These are phyloP conservation scores for Tricholoma sp. DNA, from an alignment of 768 basidiomycete species.

Conservation along the genomic window DNA sequence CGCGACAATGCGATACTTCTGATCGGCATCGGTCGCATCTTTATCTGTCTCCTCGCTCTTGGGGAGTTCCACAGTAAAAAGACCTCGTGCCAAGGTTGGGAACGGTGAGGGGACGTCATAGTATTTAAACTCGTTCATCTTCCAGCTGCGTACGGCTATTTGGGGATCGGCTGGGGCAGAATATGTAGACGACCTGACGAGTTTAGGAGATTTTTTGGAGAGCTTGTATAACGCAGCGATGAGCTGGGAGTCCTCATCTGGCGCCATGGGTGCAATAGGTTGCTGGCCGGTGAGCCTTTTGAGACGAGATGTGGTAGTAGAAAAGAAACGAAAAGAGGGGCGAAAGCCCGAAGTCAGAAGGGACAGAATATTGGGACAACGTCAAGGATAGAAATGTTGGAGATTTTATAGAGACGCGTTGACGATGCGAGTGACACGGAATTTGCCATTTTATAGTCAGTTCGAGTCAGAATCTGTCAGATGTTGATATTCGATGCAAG, in stretches of 20 bases:
- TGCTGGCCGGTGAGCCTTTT: background rate
- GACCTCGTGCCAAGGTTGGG: conserved; percentile 89
- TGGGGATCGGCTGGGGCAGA: conserved; percentile 50
- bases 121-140: conserved; percentile 97
- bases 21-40: conserved; percentile 14
- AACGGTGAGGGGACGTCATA: conserved; percentile 86
- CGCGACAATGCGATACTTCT: conserved; percentile 62
- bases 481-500: too few species aligned
- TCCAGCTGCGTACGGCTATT: conserved; percentile 77
- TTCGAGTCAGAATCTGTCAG: too few species aligned
- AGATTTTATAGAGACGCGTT: too few species aligned
- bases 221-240: conserved; percentile 48
- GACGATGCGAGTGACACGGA: too few species aligned
- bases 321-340: conserved; percentile 11
- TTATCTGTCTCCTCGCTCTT: conserved; percentile 14
- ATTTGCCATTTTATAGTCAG: too few species aligned
- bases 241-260: conserved; percentile 50
- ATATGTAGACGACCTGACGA: conserved; percentile 58
- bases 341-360: conserved; percentile 9
- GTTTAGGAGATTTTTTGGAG: conserved; percentile 53
- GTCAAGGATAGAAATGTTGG: background rate
- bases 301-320: conserved; percentile 1
- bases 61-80: conserved; percentile 64
- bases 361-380: conserved; percentile 12
- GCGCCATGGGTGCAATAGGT: conserved; percentile 8